Percentiles rank a stretch among this genome's conserved stretches.
Evolutionary conservation across 192 early-diverging fungal genomes (phyloP).

Genomic region (Jimgerdemannia flammicorona): DNA sequence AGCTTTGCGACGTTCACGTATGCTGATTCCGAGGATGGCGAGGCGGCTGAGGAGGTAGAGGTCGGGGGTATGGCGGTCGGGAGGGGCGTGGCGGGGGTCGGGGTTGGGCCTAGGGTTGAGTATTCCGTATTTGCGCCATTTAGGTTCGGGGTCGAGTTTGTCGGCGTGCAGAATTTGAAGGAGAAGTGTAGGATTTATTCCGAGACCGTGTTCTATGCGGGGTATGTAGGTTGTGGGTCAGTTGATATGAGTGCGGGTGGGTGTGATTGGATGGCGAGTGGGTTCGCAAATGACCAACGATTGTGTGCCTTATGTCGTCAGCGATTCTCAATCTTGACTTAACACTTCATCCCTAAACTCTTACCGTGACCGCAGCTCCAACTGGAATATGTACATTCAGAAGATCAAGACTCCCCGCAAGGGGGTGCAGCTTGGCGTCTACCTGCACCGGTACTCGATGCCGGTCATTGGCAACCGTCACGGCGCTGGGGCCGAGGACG

Average conservation of each 20-base stretch:
- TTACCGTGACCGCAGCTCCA: slow-evolving; percentile 29
- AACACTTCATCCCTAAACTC: too few species aligned
- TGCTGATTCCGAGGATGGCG: background rate
- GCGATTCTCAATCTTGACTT: too few species aligned
- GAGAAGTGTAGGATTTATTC: slow-evolving; percentile 37
- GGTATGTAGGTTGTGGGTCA: slow-evolving; percentile 25
- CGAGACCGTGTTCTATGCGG: slow-evolving; percentile 46
- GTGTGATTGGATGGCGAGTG: background rate
- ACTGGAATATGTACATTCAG: slow-evolving; percentile 57
- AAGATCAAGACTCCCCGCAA: slow-evolving; percentile 38
- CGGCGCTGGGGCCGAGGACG: background rate
- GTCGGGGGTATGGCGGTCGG: background rate
- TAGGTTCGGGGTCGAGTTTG: slow-evolving; percentile 48
- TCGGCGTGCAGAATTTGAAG: slow-evolving; percentile 30
- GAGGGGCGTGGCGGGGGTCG: background rate
- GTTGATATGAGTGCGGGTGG: background rate
- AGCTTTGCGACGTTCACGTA: background rate
- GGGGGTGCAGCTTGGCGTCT: slow-evolving; percentile 42
- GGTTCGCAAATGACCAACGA: background rate
- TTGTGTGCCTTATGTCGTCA: too few species aligned
- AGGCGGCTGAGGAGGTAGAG: background rate
- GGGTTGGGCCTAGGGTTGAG: background rate
- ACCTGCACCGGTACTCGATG: slow-evolving; percentile 46
- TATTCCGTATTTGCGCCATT: slow-evolving; percentile 43
- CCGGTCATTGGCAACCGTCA: slow-evolving; percentile 4